A percentile compares a stretch with the other conserved stretches of the same genome.
phyloP scores from a whole-genome alignment of 1,284 basidiomycete species.

The Tylopilus sp. region DNA sequence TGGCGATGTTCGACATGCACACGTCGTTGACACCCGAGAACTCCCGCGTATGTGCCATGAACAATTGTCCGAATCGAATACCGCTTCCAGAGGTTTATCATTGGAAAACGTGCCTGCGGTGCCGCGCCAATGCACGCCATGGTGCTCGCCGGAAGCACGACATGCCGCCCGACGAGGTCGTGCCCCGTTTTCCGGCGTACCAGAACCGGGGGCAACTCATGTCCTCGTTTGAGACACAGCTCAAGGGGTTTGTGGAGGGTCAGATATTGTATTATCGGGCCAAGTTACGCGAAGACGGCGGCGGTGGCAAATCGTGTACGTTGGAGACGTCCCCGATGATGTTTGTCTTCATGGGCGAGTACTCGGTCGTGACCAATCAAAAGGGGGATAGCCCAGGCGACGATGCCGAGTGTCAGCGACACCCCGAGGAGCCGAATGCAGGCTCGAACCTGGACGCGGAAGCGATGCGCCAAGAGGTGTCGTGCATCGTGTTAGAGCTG shows the following conservation, averaged over 20 bases:
- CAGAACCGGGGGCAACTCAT: constrained; percentile 32
- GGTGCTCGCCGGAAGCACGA: constrained; percentile 11
- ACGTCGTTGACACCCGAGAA: constrained; percentile 3
- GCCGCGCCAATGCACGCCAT: constrained; percentile 29
- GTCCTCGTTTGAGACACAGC: constrained; percentile 26
- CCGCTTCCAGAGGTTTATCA: constrained; percentile 23
- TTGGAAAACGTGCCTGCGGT: constrained; percentile 35
- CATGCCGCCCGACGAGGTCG: constrained; percentile 10
- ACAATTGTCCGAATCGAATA: constrained; percentile 19
- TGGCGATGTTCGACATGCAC: not conserved
- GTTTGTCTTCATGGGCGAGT: constrained; percentile 68
- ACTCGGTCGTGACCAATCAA: constrained; percentile 57
- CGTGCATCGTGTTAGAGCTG: constrained; percentile 26
- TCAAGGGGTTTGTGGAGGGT: constrained; percentile 37
- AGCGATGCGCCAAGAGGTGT: constrained; percentile 33
- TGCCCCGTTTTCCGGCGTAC: constrained; percentile 26
- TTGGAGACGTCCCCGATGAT: constrained; percentile 22
- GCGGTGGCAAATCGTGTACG: not conserved
- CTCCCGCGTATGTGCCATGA: constrained; percentile 25
- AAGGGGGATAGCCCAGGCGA: constrained; percentile 46
- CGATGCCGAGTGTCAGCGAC: too few relatives aligned
- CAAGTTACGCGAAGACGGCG: constrained; percentile 18
- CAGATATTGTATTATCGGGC: constrained; percentile 32
- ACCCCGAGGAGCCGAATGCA: too few relatives aligned
- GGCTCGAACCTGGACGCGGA: not conserved